These are phyloP conservation scores for Amanita molliuscula DNA, from an alignment of 768 basidiomycete species.

Conservation along the genomic window DNA sequence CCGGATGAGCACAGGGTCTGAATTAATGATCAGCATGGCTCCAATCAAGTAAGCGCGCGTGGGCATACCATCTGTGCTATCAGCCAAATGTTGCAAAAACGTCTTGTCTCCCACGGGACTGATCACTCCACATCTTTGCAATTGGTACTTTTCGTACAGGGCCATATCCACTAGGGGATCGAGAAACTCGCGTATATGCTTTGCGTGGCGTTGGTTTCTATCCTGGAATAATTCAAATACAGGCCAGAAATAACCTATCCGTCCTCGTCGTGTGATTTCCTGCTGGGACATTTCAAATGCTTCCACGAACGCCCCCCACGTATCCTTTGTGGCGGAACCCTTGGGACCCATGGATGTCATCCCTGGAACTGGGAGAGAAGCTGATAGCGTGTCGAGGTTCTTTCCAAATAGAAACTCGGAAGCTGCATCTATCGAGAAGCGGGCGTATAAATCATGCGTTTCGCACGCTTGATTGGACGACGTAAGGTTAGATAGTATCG, in stretches of 20 bases:
- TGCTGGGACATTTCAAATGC: conserved; percentile 52
- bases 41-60: background rate
- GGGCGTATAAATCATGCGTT: conserved; percentile 56
- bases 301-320: conserved; percentile 50
- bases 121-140: conserved; percentile 25
- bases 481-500: conserved; percentile 33
- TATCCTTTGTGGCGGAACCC: conserved; percentile 48
- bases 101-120: conserved; percentile 41
- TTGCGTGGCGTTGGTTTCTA: conserved; percentile 35
- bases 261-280: conserved; percentile 35
- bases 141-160: conserved; percentile 31
- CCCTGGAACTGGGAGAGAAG: conserved; percentile 39
- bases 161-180: conserved; percentile 54
- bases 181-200: conserved; percentile 45
- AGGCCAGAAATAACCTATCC: conserved; percentile 51
- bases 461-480: conserved; percentile 36
- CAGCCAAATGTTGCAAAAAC: conserved; percentile 58
- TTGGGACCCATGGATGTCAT: conserved; percentile 38
- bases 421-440: conserved; percentile 63
- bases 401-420: conserved; percentile 67
- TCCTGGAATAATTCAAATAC: conserved; percentile 50
- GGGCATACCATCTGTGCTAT: conserved; percentile 46
- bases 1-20: conserved; percentile 57
- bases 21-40: conserved; percentile 4
- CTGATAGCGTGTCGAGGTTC: conserved; percentile 51